Base-by-base conservation (phyloP, 495 filamentous ascomycete species). In the Penicillium angulare region DNA sequence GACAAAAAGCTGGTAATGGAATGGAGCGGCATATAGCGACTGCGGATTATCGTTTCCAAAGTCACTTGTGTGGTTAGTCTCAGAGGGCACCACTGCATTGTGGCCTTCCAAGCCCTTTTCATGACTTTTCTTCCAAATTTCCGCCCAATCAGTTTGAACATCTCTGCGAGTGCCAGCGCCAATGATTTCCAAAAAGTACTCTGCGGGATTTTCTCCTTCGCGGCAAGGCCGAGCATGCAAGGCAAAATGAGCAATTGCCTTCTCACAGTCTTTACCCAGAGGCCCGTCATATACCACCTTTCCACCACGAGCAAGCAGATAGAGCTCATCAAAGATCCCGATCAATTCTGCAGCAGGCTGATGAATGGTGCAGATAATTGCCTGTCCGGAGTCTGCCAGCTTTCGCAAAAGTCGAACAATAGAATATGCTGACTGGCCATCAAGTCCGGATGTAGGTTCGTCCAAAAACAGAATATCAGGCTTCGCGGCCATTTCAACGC, bases 351-450 rank as follows among this genome's bases (percentile, higher is more conserved):
- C 88, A 0, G 87, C 91, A 2, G 90, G 90, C 59, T 97, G 92
- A 68, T 97, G 92, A 55, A 97, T 96, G 6, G 90, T 96, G 65
- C 89, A 92, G 12, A 96, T 79, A 65, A 96, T 86, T 24, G 90
- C 88, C 64, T 95, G 90, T 8, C 90, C 90, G 57, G 80, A 84
- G 66, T 88, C 85, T 41, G 89, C 86, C 24, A 96, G 75, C 63
- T 92, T 92, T 52, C 88, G 80, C 35, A 96, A 79, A 17, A 95
- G 78, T 38, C 81, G 78, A 43, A 87, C 77, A 52, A 95, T 93
- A 20, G 88, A 83, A 87, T 86, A 96, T 9, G 90, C 88, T 2
- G 88, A 92, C 55, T 95, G 89, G 61, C 81, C 84, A 70, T 93
- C 89, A 6, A 92, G 74, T 62, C 89, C 89, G 15, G 87, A 91